Evolutionary conservation across 2,329 filamentous ascomycete genomes (phyloP).

Genomic region (Bipolaris cookei): DNA sequence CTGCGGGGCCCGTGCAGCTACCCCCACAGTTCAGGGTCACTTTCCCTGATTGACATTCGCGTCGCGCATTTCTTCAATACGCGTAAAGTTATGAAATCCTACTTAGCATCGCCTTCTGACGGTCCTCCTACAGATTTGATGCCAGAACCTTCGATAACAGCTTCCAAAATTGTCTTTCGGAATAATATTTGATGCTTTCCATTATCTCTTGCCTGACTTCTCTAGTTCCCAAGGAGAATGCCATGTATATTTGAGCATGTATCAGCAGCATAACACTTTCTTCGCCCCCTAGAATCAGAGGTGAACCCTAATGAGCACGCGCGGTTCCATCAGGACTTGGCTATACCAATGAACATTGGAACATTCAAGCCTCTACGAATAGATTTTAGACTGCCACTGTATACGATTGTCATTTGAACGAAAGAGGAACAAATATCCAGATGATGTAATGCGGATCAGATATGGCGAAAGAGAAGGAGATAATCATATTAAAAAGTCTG

Average conservation of each 20-base stretch:
- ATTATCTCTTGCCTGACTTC: neutral
- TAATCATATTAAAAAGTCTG: neutral
- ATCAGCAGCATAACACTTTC: too few species aligned
- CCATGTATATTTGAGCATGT: neutral
- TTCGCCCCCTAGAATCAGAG: too few species aligned
- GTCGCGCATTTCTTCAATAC: neutral
- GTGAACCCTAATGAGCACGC: too few species aligned
- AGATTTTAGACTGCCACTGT: neutral
- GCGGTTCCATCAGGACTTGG: too few species aligned
- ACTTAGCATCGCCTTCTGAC: neutral
- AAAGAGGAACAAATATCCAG: neutral
- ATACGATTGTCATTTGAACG: neutral
- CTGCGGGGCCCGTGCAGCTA: slow-evolving; percentile 20
- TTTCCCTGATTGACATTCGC: neutral
- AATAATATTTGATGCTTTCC: neutral
- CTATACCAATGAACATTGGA: too few species aligned
- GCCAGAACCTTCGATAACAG: neutral
- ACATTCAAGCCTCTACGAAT: too few species aligned
- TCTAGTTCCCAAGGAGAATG: neutral
- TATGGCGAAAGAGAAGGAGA: neutral
- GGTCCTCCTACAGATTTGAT: neutral
- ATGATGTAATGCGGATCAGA: neutral
- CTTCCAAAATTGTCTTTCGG: neutral
- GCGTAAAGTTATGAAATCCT: neutral
- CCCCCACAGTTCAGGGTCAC: slow-evolving; percentile 15